Evolutionary conservation across 768 basidiomycete species (phyloP), one percentile per base, ranked within the genome.

Genomic region (Suillus sp.): DNA sequence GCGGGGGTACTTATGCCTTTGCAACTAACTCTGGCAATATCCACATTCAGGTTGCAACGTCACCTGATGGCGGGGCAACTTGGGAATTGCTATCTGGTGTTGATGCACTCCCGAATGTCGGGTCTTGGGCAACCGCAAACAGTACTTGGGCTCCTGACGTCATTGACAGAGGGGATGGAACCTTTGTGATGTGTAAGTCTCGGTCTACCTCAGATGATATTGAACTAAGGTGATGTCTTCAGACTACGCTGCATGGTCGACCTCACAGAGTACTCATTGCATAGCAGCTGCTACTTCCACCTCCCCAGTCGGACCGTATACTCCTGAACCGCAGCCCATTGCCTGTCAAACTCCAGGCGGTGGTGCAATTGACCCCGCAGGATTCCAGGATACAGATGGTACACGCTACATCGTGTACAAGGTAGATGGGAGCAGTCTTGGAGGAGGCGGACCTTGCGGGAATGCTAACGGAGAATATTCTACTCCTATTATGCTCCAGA

Each of bases 401-500:
- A 59, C 42, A 27, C 66, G 66, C 7, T 77, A 69, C 62, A 65
- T 73, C 32, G 71, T 72, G 13, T 75, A 64, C 35, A 66, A 66
- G 62, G 69, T 77, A n/a, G 76, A 77, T 50, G 76, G 76, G 5
- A 77, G 48, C 25, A 48, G 48, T 48, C 48, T 48, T 14, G 48
- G 48, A 73, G 68, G 72, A 30, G 73, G 71, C 8, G 72, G 72
- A 22, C 65, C 65, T 13, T 73, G 72, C 61, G 70, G 70, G 40
- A 66, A 66, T 37, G 65, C 40, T 42, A 68, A 73, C 59, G 71
- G 63, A 20, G 66, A 67, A 47, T 63, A 64, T 51, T 61, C 67
- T 22, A 73, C 70, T 34, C 72, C 72, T 0, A 71, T 75, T 62
- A 70, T 71, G 64, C 59, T 75, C n/a, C 75, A 74, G 63, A 48